Base-by-base conservation (phyloP, 805 yeast species). In the Cyberlindnera galapagoensis region DNA sequence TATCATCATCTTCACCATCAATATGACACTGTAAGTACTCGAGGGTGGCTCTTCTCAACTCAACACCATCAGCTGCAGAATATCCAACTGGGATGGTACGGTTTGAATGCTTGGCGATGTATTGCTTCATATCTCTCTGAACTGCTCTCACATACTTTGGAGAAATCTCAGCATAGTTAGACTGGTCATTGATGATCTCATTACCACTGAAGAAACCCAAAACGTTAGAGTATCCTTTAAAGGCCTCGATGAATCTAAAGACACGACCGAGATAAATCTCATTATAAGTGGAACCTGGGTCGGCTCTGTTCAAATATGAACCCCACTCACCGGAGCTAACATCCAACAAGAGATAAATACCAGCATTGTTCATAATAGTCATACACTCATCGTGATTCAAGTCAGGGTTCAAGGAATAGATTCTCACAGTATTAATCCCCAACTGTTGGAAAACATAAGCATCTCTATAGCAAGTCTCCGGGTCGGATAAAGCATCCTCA, bases 61-160 rank as follows among this genome's bases (percentile, higher is more conserved):
- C 70, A 33, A 62, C 65, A 40, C 77, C 87, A 49, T 84, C 95
- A 12, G 96, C 96, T 29, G 97, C 95, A 7, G 95, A 81, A 59
- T 88, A 88, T 21, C 97, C 97, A n/a, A 87, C 95, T 5, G 95
- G 96, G 38, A 88, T 80, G 7, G 76, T 59, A 57, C 97, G 74
- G 52, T 81, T 71, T 12, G 79, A 65, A 46, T 80, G 76, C 35
- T 71, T 63, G 18, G 71, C 61, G 41, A 88, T 80, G 62, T 83
- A 88, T 46, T 73, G 74, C 61, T 85, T 88, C 76, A 86, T 76
- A 56, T 88, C 97, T 56, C 97, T 82, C 56, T 85, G 90, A 21
- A 86, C 80, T 9, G 96, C 95, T 59, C 94, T 80, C 38, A 87
- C 74, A 52, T 82, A 85, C 32, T 74, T 71, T 24, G 97, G 96